Evolutionary conservation across 176 grass and related monocot genomes (phyloP), one percentile per base, ranked within the genome.

Genomic region (Leersia perrieri): DNA sequence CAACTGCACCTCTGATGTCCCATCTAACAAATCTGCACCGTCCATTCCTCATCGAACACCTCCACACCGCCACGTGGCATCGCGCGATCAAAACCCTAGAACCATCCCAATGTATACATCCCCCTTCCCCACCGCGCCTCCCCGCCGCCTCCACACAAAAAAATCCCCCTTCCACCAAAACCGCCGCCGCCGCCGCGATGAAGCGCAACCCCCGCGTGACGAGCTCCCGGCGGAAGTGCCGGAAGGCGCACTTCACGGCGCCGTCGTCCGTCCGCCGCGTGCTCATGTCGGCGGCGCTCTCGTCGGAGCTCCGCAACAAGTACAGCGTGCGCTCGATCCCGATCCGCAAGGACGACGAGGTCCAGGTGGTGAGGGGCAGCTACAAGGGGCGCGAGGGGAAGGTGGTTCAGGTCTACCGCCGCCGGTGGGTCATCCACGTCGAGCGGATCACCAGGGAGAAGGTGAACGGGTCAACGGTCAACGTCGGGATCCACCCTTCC

Each of bases 341-440:
- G 14, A 89, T 98, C 72, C 95, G 95, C 74, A 98, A 98, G 82
- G 90, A 98, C 44, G 95, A 98, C 82, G 95, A 98, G 81, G 88
- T 98, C 32, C 95, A 98, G 88, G 90, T 98, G 11, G 95, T 98
- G 49, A 86, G 95, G 27, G 95, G 95, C 70, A 91, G 80, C 78
- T 98, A 36, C 95, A 98, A 94, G 92, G 95, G 95, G 58, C 95
- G 95, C 0, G 95, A 98, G 80, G 95, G 95, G 13, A 98, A 98
- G 84, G 92, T 98, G 45, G 95, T 98, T 20, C 95, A 98, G 92
- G 95, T 98, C 0, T 98, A 98, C 88, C 92, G 92, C 82, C 90
- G 90, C 77, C 93, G 91, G 76, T 98, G 95, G 95, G 92, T 98
- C 73, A 98, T 98, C 88, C 95, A 98, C 80, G 83, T 98, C 20